Evolutionary conservation across 768 basidiomycete genomes (phyloP), one percentile per base, ranked within the genome.

Genomic region (Russula sp.): DNA sequence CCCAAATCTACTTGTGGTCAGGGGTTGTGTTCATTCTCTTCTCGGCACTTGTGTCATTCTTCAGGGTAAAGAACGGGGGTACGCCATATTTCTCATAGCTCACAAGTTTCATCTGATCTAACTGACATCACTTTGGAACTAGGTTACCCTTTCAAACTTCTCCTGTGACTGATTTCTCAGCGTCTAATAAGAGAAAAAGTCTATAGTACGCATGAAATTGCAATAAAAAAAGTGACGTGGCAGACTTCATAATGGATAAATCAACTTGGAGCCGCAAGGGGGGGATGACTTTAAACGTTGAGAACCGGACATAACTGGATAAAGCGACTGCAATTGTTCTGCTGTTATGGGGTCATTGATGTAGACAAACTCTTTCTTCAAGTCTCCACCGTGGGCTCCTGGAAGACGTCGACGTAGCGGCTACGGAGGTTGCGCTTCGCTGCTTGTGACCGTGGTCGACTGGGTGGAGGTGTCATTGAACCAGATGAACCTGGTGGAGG

Each of bases 51-150:
- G 75, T 97, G 40, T 89, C 89, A 34, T 71, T 98, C 50, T 98
- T 98, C 80, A 84, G 84, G 70, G 77, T 94, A 65, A 98, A 98
- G 78, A 96, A 97, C 74, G 81, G 85, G 76, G 89, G 93, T 91
- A 31, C 22, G 50, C 18, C 6, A 13, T 37, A 54, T 47, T 37
- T 18, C 39, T 53, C 11, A 53, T 6, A 18, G 31, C 50, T 27
- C 44, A 40, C 49, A 45, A 40, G 35, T 58, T 22, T 22, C 44
- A n/a, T 52, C 55, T 32, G 27, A n/a, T 42, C 58, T 37, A 39
- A 60, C 60, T 37, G 34, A 58, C 57, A 37, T 66, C 31, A 39
- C 14, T 14, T 40, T 22, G 20, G 32, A 37, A 64, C 14, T 65
- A 90, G 89, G 85, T 39, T 92, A 93, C 73, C 90, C 89, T 39